Evolutionary conservation across 2,329 filamentous ascomycete genomes (phyloP).

Genomic region (Sporothrix humicola): DNA sequence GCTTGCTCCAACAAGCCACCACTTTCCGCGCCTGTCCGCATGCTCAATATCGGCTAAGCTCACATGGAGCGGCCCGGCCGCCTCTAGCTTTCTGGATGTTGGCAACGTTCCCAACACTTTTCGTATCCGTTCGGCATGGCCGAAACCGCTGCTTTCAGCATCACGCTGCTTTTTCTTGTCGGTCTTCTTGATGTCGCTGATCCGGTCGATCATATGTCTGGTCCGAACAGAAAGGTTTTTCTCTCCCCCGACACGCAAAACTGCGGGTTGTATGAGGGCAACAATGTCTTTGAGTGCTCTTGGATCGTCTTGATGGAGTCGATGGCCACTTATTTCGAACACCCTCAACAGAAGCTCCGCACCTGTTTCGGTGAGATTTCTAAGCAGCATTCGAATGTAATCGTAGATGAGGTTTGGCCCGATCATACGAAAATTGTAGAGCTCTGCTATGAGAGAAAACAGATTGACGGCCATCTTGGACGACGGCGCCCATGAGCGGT

Average conservation of each 20-base stretch:
- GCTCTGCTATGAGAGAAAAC: conserved; percentile 78
- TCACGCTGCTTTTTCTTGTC: conserved; percentile 69
- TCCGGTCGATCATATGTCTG: conserved; percentile 97
- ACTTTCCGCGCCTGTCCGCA: conserved; percentile 87
- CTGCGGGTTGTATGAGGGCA: conserved; percentile 73
- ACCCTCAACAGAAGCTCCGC: conserved; percentile 87
- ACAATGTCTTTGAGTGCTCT: conserved; percentile 89
- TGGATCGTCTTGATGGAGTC: conserved; percentile 87
- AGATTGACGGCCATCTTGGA: conserved; percentile 75
- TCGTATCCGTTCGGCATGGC: conserved; percentile 87
- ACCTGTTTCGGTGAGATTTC: conserved; percentile 78
- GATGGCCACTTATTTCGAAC: conserved; percentile 79
- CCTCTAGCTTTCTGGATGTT: conserved; percentile 69
- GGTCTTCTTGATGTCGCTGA: conserved; percentile 93
- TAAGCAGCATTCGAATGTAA: conserved; percentile 79
- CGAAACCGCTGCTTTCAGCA: conserved; percentile 66
- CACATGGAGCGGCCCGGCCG: conserved; percentile 80
- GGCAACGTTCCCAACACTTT: conserved; percentile 78
- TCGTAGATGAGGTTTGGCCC: conserved; percentile 86
- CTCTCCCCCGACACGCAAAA: conserved; percentile 67
- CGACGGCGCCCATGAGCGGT: conserved; percentile 32
- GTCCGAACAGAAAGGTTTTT: conserved; percentile 81
- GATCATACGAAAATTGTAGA: conserved; percentile 92
- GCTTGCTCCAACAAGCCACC: conserved; percentile 98
- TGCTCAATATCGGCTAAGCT: conserved; percentile 81